Percentiles rank a stretch among this genome's conserved stretches.
These are phyloP conservation scores for Persicaria tinctoria DNA, from an alignment of 148 eudicot genomes.

Conservation along the genomic window DNA sequence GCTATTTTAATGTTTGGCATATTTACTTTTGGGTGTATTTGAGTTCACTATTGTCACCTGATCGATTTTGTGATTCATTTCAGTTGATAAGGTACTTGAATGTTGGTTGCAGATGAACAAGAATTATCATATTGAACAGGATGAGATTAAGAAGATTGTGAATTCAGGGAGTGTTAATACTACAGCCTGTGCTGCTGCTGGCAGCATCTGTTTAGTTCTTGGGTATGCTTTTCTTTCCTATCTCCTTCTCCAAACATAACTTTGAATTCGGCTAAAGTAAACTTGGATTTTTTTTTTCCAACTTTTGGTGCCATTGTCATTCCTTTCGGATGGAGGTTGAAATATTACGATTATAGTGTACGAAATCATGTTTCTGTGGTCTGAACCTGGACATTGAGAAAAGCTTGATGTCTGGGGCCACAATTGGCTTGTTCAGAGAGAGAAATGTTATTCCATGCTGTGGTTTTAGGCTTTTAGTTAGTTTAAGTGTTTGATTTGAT, in stretches of 20 bases:
- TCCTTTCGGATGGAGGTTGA: no score
- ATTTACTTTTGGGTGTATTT: not conserved
- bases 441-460: no score
- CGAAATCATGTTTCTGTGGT: no score
- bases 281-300: no score
- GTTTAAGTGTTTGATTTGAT: no score
- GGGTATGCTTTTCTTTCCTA: slow-evolving; percentile 42
- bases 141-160: slow-evolving; percentile 68
- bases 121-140: slow-evolving; percentile 45
- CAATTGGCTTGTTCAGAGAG: no score
- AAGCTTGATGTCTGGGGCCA: no score
- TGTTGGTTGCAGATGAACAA: slow-evolving; percentile 59
- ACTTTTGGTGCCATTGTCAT: no score
- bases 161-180: slow-evolving; percentile 44
- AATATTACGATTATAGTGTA: no score
- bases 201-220: slow-evolving; percentile 60
- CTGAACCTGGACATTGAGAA: no score
- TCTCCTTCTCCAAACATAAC: not conserved
- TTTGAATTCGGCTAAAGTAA: no score
- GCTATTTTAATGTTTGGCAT: not conserved
- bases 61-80: not conserved
- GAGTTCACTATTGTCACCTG: not conserved
- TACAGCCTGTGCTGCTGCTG: slow-evolving; percentile 69
- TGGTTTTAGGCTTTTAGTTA: no score
- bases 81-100: not conserved